These are phyloP conservation scores for Aspergillus sp. DNA, from an alignment of 2,329 filamentous ascomycete genomes.

Conservation along the genomic window DNA sequence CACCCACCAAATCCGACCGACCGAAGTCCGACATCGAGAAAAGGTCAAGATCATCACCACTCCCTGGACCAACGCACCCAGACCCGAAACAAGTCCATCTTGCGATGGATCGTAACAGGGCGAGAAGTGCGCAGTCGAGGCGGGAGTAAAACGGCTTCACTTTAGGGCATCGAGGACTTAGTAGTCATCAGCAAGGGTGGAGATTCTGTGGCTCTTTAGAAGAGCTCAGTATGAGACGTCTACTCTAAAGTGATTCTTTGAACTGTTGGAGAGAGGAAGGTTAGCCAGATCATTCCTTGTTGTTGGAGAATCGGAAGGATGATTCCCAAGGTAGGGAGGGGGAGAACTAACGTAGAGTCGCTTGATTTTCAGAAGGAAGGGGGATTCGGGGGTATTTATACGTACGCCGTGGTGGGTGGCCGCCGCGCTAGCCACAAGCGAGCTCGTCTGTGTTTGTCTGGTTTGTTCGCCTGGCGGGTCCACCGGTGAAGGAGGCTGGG, in stretches of 20 bases:
- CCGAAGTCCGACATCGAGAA: constrained; percentile 70
- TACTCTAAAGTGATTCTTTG: constrained; percentile 98
- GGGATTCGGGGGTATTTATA: constrained; percentile 30
- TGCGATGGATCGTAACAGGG: constrained; percentile 19
- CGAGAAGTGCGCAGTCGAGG: constrained; percentile 27
- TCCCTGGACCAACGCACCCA: constrained; percentile 66
- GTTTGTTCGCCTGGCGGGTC: neutral
- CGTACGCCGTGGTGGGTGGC: neutral
- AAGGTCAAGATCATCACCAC: constrained; percentile 94
- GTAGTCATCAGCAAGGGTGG: constrained; percentile 90
- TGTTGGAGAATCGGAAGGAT: neutral
- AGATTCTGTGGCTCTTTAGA: constrained; percentile 87
- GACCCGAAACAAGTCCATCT: constrained; percentile 37
- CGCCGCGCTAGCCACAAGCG: constrained; percentile 29
- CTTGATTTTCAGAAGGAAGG: constrained; percentile 36
- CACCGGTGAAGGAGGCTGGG: too few species aligned
- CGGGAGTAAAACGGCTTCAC: constrained; percentile 68
- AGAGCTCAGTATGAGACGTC: constrained; percentile 86
- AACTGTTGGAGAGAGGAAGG: constrained; percentile 34
- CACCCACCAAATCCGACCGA: constrained; percentile 75
- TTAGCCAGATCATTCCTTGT: constrained; percentile 18
- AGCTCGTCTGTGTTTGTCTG: constrained; percentile 11
- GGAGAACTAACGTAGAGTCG: constrained; percentile 44
- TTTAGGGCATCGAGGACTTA: constrained; percentile 85
- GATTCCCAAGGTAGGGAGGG: constrained; percentile 24